These are phyloP conservation scores for Coemansia sp. DNA, from an alignment of 192 early-diverging fungal genomes.

Conservation along the genomic window DNA sequence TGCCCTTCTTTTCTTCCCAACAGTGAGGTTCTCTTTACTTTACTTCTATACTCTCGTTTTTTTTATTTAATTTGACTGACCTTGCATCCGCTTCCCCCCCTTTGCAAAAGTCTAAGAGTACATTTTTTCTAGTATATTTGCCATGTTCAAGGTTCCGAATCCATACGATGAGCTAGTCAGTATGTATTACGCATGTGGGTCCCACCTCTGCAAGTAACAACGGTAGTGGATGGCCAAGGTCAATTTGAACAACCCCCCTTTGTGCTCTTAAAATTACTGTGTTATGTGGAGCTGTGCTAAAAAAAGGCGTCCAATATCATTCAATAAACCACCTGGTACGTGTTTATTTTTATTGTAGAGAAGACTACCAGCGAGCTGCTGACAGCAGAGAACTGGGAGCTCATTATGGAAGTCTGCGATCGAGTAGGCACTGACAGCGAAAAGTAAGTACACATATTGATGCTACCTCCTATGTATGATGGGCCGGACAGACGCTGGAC, in stretches of 20 bases:
- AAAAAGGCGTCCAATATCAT: too few relatives aligned
- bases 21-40: not conserved
- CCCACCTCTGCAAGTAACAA: not conserved
- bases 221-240: not conserved
- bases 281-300: too few relatives aligned
- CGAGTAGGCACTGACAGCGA: conserved; percentile 55
- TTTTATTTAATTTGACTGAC: not conserved
- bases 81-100: not conserved
- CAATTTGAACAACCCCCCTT: too few relatives aligned
- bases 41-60: too few relatives aligned
- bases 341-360: conserved; percentile 27
- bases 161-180: conserved; percentile 54
- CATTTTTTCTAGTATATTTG: too few relatives aligned
- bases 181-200: conserved; percentile 13
- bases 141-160: conserved; percentile 53
- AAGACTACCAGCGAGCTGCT: conserved; percentile 91
- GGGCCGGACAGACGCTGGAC: not conserved
- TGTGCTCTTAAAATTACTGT: too few relatives aligned
- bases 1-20: not conserved
- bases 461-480: too few relatives aligned
- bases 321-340: too few relatives aligned
- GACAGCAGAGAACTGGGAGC: conserved; percentile 91
- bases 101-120: not conserved
- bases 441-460: conserved; percentile 17
- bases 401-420: conserved; percentile 73